Conservation (phyloP, 169 alveolate species). For the Cryptosporidium meleagridis region DNA sequence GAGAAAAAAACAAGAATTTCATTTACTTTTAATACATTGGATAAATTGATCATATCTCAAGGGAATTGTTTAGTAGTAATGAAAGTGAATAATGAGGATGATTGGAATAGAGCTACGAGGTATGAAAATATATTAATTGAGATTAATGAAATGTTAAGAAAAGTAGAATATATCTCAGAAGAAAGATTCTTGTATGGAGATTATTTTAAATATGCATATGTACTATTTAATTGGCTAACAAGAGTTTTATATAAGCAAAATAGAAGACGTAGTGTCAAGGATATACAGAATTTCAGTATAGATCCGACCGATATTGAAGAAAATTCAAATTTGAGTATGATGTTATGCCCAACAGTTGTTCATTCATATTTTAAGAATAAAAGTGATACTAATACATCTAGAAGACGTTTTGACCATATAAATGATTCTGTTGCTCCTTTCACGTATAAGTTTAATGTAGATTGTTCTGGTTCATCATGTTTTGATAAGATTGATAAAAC, state of each 20-base stretch:
- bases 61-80: neutral
- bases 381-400: neutral
- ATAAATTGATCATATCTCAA: conserved; percentile 3
- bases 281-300: conserved; percentile 1
- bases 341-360: conserved; percentile 12
- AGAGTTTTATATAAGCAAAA: conserved; percentile 10
- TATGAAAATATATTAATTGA: conserved; percentile 17
- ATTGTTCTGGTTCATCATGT: neutral
- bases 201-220: conserved; percentile 3
- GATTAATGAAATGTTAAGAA: conserved; percentile 8
- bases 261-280: conserved; percentile 13
- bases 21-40: conserved; percentile 25
- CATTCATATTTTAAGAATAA: conserved; percentile 14
- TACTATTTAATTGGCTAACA: conserved; percentile 42
- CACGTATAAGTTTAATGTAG: neutral
- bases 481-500: conserved; percentile 6
- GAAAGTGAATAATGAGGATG: conserved; percentile 12
- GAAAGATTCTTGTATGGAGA: neutral
- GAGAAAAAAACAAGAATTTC: neutral
- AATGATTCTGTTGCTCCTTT: neutral
- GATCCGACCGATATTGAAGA: neutral
- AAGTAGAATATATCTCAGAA: neutral
- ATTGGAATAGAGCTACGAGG: neutral
- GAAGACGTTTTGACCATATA: neutral
- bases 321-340: neutral